These are phyloP conservation scores for Talaromyces sp. DNA, from an alignment of 2,329 filamentous ascomycete species.

Conservation along the genomic window DNA sequence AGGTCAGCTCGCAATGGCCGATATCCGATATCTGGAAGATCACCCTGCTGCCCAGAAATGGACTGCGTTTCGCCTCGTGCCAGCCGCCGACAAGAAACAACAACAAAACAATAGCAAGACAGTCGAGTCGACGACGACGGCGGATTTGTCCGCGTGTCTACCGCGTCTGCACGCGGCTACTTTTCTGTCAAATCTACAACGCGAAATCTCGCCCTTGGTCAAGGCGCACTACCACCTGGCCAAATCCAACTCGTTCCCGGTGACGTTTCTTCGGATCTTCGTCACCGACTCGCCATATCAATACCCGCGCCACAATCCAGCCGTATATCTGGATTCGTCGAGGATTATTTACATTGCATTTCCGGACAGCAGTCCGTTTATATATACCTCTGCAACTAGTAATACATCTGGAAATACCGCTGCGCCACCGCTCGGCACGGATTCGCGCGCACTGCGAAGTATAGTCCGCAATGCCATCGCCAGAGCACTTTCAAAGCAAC, in stretches of 20 bases:
- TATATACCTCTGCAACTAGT: constrained; percentile 54
- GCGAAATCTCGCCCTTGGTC: constrained; percentile 67
- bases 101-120: not conserved
- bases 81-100: constrained; percentile 13
- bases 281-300: constrained; percentile 78
- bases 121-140: constrained; percentile 7
- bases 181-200: constrained; percentile 70
- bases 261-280: constrained; percentile 72
- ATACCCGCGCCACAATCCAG: constrained; percentile 35
- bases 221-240: constrained; percentile 80
- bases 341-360: constrained; percentile 75
- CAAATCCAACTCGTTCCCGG: constrained; percentile 56
- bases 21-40: constrained; percentile 49
- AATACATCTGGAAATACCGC: constrained; percentile 29
- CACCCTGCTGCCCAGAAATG: constrained; percentile 47
- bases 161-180: constrained; percentile 75
- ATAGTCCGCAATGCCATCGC: constrained; percentile 74
- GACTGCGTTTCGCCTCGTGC: constrained; percentile 46
- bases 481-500: constrained; percentile 70
- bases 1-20: constrained; percentile 50
- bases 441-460: constrained; percentile 60
- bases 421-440: constrained; percentile 21
- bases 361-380: constrained; percentile 69
- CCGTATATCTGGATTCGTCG: constrained; percentile 52
- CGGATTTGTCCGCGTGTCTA: constrained; percentile 35